Evolutionary conservation across 805 yeast genomes (phyloP), one percentile per base, ranked within the genome.

Genomic region (Sungouiozyma ichnusensis): DNA sequence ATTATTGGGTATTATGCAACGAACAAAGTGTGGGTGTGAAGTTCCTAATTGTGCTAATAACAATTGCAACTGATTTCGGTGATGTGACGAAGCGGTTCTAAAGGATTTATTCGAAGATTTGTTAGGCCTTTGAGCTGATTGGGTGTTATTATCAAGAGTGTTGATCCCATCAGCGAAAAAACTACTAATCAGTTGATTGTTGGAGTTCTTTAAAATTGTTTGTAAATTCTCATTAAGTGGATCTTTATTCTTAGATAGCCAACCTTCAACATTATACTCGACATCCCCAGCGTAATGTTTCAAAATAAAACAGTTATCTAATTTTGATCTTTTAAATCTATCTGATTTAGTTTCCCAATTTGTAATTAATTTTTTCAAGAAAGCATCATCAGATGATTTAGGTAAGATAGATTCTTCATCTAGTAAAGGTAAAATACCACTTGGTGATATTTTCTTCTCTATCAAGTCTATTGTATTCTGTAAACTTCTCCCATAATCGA

Each of bases 351-450:
- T 63, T 38, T 61, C 81, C 76, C 94, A 82, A 41, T 77, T 73
- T 13, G 71, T 65, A 32, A 78, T 74, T 41, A 92, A 66, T 57
- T 87, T 88, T 32, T 85, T 87, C 52, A 85, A 77, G 53, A 88
- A 92, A 0, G 94, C 72, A 37, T 69, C 65, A 58, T 92, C 97
- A 0, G 85, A 74, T 0, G 96, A 84, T 51, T 82, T 85, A 13
- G 97, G 97, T 60, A 92, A 81, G 20, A 92, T 83, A 48, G 97
- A 90, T 58, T 92, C 97, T 62, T 92, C 99, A 58, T 92, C 94
- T 38, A 92, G 68, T 18, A 88, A 72, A 11, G 95, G 81, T 43
- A 92, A 76, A 14, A 92, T 72, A 40, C 97, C 96, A 62, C 86
- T 73, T 37, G 88, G 79, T 47, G 72, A 68, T 6, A 46, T 47